phyloP scores from a whole-genome alignment of 1,284 basidiomycete species.

The Apiotrichum porosum region DNA sequence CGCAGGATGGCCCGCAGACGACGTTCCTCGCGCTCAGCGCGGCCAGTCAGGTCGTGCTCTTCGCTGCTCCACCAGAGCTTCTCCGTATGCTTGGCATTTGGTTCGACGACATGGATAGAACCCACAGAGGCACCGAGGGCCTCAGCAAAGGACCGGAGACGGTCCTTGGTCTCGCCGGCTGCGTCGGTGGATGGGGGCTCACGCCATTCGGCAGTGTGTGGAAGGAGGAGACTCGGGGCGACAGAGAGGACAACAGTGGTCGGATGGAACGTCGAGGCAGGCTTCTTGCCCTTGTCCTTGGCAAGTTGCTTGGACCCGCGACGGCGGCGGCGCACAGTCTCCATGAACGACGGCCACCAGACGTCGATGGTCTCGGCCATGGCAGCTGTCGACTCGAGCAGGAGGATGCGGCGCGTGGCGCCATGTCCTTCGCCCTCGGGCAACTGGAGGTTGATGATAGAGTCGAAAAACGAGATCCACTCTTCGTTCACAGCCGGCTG shows the following conservation, averaged over 20 bases:
- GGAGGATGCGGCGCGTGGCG: constrained; percentile 59
- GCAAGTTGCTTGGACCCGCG: constrained; percentile 6
- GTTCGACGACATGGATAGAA: constrained; percentile 14
- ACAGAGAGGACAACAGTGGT: constrained; percentile 77
- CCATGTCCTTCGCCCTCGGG: background rate
- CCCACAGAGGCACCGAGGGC: constrained; percentile 16
- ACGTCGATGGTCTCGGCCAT: constrained; percentile 64
- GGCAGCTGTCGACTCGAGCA: constrained; percentile 72
- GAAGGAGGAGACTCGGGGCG: constrained; percentile 63
- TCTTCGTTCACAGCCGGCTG: constrained; percentile 17
- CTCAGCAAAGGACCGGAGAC: constrained; percentile 23
- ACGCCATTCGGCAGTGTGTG: constrained; percentile 27
- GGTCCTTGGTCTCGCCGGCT: constrained; percentile 36
- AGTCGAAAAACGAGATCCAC: constrained; percentile 32
- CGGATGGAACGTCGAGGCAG: constrained; percentile 46
- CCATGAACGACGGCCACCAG: constrained; percentile 74
- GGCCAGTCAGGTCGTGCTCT: constrained; percentile 30
- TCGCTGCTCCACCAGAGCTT: constrained; percentile 38
- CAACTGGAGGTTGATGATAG: constrained; percentile 32
- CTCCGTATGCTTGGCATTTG: constrained; percentile 18
- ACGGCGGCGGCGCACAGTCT: constrained; percentile 67
- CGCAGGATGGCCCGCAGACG: constrained; percentile 24
- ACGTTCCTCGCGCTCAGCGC: constrained; percentile 24
- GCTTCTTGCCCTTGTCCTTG: constrained; percentile 3
- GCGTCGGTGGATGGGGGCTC: constrained; percentile 39